These are phyloP conservation scores for Porphyra umbilicalis DNA, from an alignment of 31 red algal species.

Conservation along the genomic window DNA sequence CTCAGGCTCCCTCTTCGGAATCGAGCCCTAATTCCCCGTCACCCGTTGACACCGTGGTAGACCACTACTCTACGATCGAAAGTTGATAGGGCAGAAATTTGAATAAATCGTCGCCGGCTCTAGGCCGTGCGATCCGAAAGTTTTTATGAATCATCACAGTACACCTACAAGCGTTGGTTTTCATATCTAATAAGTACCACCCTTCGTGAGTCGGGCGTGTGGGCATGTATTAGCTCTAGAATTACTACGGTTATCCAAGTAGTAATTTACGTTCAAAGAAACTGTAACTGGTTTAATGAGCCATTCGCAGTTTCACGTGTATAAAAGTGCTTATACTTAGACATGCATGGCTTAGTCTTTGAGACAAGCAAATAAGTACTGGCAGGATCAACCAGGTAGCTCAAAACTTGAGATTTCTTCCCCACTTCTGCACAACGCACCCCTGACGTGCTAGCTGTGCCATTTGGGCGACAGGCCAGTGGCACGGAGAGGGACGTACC, in stretches of 20 bases:
- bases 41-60: constrained; percentile 50
- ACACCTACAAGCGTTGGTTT: constrained; percentile 17
- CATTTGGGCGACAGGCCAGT: too few relatives aligned
- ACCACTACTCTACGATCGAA: constrained; percentile 65
- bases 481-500: too few relatives aligned
- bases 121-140: constrained; percentile 20
- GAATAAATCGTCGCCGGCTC: constrained; percentile 27
- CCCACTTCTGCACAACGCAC: too few relatives aligned
- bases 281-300: constrained; percentile 94
- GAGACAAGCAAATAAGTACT: constrained; percentile 38
- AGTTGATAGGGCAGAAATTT: constrained; percentile 90
- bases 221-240: constrained; percentile 61
- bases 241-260: constrained; percentile 80
- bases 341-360: constrained; percentile 75
- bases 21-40: constrained; percentile 29
- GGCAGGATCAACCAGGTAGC: constrained; percentile 41
- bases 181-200: constrained; percentile 47
- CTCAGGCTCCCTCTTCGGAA: constrained; percentile 22
- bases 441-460: too few relatives aligned
- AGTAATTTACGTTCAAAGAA: constrained; percentile 65
- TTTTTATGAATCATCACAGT: constrained; percentile 40
- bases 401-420: too few relatives aligned
- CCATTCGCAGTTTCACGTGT: constrained; percentile 76
- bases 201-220: constrained; percentile 9
- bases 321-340: constrained; percentile 59